Evolutionary conservation across 192 early-diverging fungal genomes (phyloP).

Genomic region (Phlyctochytrium planicorne): DNA sequence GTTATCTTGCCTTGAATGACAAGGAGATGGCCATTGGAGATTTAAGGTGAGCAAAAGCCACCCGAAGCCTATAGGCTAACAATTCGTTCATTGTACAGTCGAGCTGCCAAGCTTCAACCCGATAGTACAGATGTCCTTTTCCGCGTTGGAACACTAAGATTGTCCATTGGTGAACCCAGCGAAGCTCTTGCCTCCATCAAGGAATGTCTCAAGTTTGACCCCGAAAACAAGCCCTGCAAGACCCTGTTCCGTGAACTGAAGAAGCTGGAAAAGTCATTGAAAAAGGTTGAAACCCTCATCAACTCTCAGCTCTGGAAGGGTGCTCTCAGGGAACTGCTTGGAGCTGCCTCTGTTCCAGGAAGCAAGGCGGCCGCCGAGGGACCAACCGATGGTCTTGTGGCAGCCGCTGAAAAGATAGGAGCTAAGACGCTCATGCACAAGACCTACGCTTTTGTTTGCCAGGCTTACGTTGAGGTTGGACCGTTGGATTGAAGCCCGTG

Average conservation of each 20-base stretch:
- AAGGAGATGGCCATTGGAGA: conserved; percentile 86
- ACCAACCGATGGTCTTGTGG: conserved; percentile 15
- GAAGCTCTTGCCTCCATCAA: conserved; percentile 71
- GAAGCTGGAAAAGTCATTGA: conserved; percentile 69
- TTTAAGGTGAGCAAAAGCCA: conserved; percentile 39
- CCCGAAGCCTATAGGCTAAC: not conserved
- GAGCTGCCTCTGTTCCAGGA: conserved; percentile 7
- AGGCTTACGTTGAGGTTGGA: conserved; percentile 55
- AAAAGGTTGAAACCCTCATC: conserved; percentile 55
- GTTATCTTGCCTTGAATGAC: conserved; percentile 69
- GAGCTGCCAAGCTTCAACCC: conserved; percentile 73
- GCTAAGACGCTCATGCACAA: conserved; percentile 24
- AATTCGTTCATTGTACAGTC: conserved; percentile 37
- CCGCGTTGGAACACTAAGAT: conserved; percentile 71
- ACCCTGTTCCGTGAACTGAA: conserved; percentile 68
- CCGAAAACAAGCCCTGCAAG: conserved; percentile 90
- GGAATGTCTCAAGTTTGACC: conserved; percentile 86
- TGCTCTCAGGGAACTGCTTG: conserved; percentile 50
- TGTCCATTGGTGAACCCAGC: conserved; percentile 64
- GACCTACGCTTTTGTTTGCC: conserved; percentile 60
- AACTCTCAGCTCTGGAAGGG: conserved; percentile 57
- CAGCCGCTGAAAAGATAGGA: conserved; percentile 45
- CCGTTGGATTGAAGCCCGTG: not conserved
- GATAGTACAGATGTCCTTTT: conserved; percentile 60
- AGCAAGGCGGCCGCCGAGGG: conserved; percentile 13